These are phyloP conservation scores for Chalciporus sp. DNA, from an alignment of 1,284 basidiomycete genomes.

Conservation along the genomic window DNA sequence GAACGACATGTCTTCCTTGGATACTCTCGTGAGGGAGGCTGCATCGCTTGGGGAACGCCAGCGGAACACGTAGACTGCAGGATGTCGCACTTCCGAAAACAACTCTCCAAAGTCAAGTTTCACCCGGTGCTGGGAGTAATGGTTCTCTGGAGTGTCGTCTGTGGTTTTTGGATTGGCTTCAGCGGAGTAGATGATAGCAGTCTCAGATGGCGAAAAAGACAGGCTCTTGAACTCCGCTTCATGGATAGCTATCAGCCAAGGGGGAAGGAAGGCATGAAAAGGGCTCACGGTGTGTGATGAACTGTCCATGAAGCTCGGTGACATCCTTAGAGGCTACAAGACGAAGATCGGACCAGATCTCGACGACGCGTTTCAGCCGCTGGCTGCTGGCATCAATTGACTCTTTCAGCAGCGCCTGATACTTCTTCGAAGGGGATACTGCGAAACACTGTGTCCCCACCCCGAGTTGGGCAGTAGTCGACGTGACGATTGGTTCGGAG, in stretches of 20 bases:
- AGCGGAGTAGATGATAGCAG: slow-evolving; percentile 52
- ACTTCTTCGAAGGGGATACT: slow-evolving; percentile 45
- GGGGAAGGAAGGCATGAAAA: neutral
- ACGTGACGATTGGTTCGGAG: slow-evolving; percentile 15
- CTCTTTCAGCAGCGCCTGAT: slow-evolving; percentile 50
- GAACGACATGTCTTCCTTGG: slow-evolving; percentile 4
- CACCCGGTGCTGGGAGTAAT: slow-evolving; percentile 48
- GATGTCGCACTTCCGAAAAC: slow-evolving; percentile 45
- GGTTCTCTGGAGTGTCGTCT: slow-evolving; percentile 29
- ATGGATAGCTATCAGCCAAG: neutral
- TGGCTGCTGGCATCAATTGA: slow-evolving; percentile 21
- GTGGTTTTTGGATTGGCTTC: slow-evolving; percentile 44
- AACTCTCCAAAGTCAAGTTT: slow-evolving; percentile 55
- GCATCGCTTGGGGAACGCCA: slow-evolving; percentile 32
- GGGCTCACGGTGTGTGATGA: slow-evolving; percentile 56
- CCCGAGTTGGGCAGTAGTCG: slow-evolving; percentile 38
- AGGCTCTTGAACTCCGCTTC: slow-evolving; percentile 49
- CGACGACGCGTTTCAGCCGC: slow-evolving; percentile 51
- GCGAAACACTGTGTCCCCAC: slow-evolving; percentile 43
- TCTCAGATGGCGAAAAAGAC: slow-evolving; percentile 51
- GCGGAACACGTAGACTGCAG: slow-evolving; percentile 47
- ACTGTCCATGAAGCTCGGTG: slow-evolving; percentile 53
- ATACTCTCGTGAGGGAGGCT: neutral
- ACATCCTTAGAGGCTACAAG: slow-evolving; percentile 51
- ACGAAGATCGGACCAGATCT: slow-evolving; percentile 52